Evolutionary conservation across 495 filamentous ascomycete genomes (phyloP), one percentile per base, ranked within the genome.

Genomic region (Penicillium coprophilum): DNA sequence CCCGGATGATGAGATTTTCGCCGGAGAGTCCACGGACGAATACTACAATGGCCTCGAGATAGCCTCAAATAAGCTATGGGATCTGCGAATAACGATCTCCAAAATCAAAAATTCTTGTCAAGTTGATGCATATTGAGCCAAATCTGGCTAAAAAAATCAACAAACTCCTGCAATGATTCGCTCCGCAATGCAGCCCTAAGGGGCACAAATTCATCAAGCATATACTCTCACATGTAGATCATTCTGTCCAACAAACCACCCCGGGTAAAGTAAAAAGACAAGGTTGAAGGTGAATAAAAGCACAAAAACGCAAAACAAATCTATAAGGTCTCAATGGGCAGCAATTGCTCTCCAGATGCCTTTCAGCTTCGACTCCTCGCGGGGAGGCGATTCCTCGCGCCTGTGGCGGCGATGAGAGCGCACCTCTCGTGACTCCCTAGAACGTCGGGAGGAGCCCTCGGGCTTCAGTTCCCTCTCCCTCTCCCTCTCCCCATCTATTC

Each of bases 351-450:
- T 71, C 57, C 75, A 59, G 39, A 78, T 24, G 15, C 62, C 59
- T 63, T 73, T 77, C 45, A 78, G 53, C 46, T 63, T 72, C n/a
- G 74, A 71, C 34, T 64, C 58, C 34, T 64, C 63, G 44, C 58
- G 62, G 9, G 65, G 66, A 0, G 73, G 72, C 13, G 71, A 71
- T 19, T 67, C 62, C 27, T 75, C 73, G 8, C 66, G 71, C 47
- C 63, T 59, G 39, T 64, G 69, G 11, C 68, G 69, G 51, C 65
- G 71, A 59, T 64, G 66, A 58, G 49, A 40, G 39, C 49, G 59
- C 36, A 11, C 44, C 31, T 72, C 68, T 19, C 55, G 57, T 36
- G 61, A 46, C 24, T 57, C 59, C 39, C 49, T 49, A 12, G 58
- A 58, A 10, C 56, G 56, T 20, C 62, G 61, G 44, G 65, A 64